Conservation (phyloP, 139 green algal genomes). For the Picochlorum sp. region DNA sequence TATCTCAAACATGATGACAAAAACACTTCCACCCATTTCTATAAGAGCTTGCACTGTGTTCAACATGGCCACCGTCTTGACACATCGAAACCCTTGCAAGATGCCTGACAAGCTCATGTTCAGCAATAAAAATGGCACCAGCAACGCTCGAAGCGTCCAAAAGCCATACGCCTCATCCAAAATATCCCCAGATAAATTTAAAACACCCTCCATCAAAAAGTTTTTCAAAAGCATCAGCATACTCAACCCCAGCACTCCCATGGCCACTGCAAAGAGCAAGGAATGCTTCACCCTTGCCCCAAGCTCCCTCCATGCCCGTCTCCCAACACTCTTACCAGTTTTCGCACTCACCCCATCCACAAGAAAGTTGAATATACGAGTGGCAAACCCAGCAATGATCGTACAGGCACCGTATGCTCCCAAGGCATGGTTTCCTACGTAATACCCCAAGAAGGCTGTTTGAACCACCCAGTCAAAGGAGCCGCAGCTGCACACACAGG, state of each 20-base stretch:
- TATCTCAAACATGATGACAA: constrained; percentile 11
- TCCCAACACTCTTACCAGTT: constrained; percentile 37
- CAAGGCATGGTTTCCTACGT: constrained; percentile 20
- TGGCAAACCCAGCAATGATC: constrained; percentile 33
- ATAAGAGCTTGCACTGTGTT: constrained; percentile 36
- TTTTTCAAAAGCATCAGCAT: constrained; percentile 3
- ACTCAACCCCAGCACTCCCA: neutral
- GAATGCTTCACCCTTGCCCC: constrained; percentile 30
- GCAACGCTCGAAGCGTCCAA: constrained; percentile 26
- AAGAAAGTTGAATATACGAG: constrained; percentile 55
- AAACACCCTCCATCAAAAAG: constrained; percentile 13
- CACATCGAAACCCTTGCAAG: constrained; percentile 38
- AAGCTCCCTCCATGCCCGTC: constrained; percentile 27
- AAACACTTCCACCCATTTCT: constrained; percentile 35
- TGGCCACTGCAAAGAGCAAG: constrained; percentile 19
- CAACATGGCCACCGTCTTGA: constrained; percentile 33
- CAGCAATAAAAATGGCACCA: constrained; percentile 40
- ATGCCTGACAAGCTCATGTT: constrained; percentile 44
- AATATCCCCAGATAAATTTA: constrained; percentile 22
- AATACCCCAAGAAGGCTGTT: constrained; percentile 41
- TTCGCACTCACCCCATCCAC: constrained; percentile 49
- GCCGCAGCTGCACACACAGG: constrained; percentile 29
- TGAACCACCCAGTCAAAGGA: constrained; percentile 42
- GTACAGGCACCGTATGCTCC: constrained; percentile 33
- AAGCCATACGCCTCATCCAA: constrained; percentile 20